Conservation (phyloP, 331 rosid species). For the Quercus lobata region DNA sequence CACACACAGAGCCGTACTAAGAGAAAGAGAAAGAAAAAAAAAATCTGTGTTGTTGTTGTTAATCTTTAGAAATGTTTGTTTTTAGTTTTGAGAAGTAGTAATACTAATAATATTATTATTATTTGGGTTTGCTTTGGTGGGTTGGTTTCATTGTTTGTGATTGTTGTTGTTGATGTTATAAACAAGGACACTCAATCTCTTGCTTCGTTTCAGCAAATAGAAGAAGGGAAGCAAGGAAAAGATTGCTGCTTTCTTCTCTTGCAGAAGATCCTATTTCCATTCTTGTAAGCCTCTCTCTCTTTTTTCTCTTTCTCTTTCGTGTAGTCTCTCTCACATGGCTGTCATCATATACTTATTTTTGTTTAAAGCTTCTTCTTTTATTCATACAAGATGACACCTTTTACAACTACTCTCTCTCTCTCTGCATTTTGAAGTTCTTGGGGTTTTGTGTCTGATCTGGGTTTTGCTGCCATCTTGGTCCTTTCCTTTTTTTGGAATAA, state of each 20-base stretch:
- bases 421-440: not conserved
- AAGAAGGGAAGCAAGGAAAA: constrained; percentile 17
- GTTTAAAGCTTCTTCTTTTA: constrained; percentile 1
- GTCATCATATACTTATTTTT: not conserved
- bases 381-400: not conserved
- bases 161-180: not conserved
- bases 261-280: constrained; percentile 38
- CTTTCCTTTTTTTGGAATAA: not conserved
- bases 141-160: not conserved
- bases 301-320: not conserved
- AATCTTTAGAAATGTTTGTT: not conserved
- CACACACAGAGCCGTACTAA: not conserved
- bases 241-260: constrained; percentile 36
- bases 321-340: not conserved
- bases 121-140: not conserved
- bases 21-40: not conserved
- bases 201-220: constrained; percentile 40
- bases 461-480: not conserved
- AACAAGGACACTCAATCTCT: constrained; percentile 53
- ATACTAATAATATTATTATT: not conserved
- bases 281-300: constrained; percentile 24
- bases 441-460: not conserved
- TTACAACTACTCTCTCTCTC: not conserved
- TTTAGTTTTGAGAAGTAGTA: not conserved
- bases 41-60: not conserved